These are phyloP conservation scores for Trypethelium eluteriae DNA, from an alignment of 495 filamentous ascomycete genomes.

Conservation along the genomic window DNA sequence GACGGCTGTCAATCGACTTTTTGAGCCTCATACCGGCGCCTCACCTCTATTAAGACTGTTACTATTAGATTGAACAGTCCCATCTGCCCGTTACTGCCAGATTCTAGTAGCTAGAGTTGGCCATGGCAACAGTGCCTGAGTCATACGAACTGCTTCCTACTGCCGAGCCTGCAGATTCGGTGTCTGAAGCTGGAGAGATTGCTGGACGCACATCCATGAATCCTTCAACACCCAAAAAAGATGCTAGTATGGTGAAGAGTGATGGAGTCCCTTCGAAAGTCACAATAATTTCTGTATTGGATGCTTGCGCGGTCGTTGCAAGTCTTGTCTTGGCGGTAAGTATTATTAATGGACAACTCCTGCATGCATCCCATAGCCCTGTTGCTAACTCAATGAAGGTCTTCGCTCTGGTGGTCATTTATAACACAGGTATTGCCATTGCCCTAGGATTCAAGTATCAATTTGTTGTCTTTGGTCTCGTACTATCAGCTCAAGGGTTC, in stretches of 20 bases:
- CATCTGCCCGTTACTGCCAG: no score
- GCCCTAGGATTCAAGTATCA: background rate
- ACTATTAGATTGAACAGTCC: no score
- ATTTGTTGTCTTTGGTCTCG: background rate
- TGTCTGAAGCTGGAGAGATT: background rate
- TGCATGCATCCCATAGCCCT: background rate
- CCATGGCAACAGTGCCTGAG: background rate
- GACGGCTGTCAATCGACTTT: no score
- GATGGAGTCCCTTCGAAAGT: background rate
- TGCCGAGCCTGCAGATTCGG: background rate
- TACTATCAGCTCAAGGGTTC: slow-evolving; percentile 5
- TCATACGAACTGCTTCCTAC: background rate
- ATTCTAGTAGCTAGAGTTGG: background rate
- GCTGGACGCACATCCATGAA: background rate
- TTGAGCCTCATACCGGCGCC: background rate
- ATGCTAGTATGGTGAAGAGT: background rate
- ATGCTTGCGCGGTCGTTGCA: background rate
- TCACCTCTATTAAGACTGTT: background rate
- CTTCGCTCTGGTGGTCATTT: background rate
- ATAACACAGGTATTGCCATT: background rate
- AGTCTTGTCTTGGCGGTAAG: background rate
- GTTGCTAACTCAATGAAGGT: background rate
- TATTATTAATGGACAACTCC: background rate
- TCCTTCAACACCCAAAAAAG: background rate
- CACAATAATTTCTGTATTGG: background rate